Percentiles rank a stretch among this genome's conserved stretches.
These are phyloP conservation scores for Pseudoscleropodium purum DNA, from an alignment of 225 moss, liverwort and hornwort species.

Conservation along the genomic window DNA sequence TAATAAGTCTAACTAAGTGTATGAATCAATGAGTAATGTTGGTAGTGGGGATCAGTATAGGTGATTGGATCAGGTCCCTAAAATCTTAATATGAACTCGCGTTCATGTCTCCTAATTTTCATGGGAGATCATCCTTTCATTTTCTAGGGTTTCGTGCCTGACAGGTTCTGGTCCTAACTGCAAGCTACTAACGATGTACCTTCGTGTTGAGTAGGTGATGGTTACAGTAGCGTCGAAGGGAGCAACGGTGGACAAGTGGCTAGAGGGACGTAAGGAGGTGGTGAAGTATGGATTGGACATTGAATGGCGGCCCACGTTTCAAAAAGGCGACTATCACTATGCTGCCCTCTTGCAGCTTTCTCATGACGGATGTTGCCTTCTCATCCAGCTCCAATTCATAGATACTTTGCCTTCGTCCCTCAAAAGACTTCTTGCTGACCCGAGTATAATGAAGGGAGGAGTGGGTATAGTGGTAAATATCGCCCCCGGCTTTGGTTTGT, in stretches of 20 bases:
- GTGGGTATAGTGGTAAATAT: conserved; percentile 50
- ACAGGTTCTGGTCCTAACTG: background rate
- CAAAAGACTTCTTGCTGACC: conserved; percentile 55
- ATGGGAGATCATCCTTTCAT: background rate
- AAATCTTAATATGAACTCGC: background rate
- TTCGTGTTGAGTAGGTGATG: conserved; percentile 30
- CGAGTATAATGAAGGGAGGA: conserved; percentile 60
- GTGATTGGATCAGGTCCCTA: background rate
- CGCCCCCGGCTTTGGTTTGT: conserved; percentile 1
- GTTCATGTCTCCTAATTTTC: background rate
- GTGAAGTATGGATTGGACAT: conserved; percentile 71
- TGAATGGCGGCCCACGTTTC: conserved; percentile 82
- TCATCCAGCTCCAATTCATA: conserved; percentile 77
- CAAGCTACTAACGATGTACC: background rate
- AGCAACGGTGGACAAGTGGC: conserved; percentile 74
- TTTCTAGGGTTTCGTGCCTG: background rate
- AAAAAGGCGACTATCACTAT: conserved; percentile 65
- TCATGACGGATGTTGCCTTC: conserved; percentile 56
- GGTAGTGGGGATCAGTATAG: background rate
- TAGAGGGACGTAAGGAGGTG: conserved; percentile 38
- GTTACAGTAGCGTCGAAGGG: conserved; percentile 80
- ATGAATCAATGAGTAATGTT: background rate
- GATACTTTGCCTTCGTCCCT: conserved; percentile 58
- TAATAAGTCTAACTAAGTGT: background rate
- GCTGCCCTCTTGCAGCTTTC: conserved; percentile 78